A percentile compares a stretch with the other conserved stretches of the same genome.
Conservation (phyloP, 208 protist species). For the Acanthamoeba castellanii region DNA sequence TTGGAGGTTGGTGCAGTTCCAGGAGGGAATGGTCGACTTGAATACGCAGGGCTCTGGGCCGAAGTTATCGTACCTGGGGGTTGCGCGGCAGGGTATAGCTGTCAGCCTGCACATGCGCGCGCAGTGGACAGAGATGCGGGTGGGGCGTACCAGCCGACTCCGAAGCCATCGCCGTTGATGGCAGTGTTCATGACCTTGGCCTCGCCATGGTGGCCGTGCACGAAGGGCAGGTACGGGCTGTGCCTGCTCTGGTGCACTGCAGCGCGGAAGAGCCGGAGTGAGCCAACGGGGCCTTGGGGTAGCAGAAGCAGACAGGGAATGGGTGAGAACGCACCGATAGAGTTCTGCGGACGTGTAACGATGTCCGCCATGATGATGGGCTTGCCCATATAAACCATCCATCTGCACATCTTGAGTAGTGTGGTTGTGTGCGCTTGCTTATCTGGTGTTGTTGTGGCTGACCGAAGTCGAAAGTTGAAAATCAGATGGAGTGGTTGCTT, state of each 20-base stretch:
- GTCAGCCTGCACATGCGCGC: background rate
- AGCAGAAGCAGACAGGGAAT: background rate
- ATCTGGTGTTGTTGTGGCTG: too few species aligned
- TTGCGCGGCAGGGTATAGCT: background rate
- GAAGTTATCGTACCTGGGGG: constrained; percentile 63
- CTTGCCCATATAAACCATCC: constrained; percentile 69
- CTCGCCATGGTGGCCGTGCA: constrained; percentile 35
- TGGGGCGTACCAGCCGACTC: constrained; percentile 24
- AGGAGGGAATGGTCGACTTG: constrained; percentile 58
- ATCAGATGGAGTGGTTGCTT: background rate
- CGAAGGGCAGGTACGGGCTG: constrained; percentile 60
- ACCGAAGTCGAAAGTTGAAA: too few species aligned
- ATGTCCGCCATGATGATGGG: constrained; percentile 69
- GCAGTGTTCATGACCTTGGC: constrained; percentile 55
- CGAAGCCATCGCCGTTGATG: constrained; percentile 73
- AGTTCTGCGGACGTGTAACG: constrained; percentile 63
- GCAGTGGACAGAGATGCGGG: background rate
- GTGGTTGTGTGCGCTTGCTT: background rate
- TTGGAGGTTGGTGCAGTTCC: constrained; percentile 65
- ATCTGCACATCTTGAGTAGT: constrained; percentile 40
- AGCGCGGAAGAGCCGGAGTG: background rate
- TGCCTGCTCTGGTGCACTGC: constrained; percentile 68
- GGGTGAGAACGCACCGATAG: background rate
- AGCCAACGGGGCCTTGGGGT: background rate
- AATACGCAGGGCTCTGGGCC: constrained; percentile 66